Evolutionary conservation across 495 filamentous ascomycete species (phyloP), one percentile per base, ranked within the genome.

Genomic region (Platismatia glauca): DNA sequence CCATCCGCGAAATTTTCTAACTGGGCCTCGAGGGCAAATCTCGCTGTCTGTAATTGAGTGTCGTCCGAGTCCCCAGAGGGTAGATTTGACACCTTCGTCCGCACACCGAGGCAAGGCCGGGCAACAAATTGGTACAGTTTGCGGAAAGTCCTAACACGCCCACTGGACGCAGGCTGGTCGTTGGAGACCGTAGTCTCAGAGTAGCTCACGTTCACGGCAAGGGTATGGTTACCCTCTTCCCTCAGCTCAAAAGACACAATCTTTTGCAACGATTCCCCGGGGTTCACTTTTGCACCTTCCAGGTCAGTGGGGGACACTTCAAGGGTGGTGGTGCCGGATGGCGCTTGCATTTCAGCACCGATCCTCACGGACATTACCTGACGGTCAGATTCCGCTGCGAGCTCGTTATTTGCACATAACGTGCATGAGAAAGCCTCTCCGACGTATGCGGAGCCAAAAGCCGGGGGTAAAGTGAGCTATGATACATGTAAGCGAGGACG

Each of bases 121-220:
- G 91, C 93, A 29, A 92, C 86, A 70, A 98, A 98, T 73, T 97
- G 95, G 72, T 98, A 98, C 64, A 98, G 74, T 73, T 98, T 98
- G 65, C 93, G 78, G 71, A 97, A 98, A 16, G 89, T 96, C 64
- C 95, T 78, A 31, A 87, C 85, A 44, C 90, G 81, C 38, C 86
- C 88, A 59, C 82, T 82, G 59, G 60, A 65, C 50, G 61, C 68
- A 55, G 72, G 75, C 70, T 58, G 71, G 39, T 67, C 76, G 41
- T 65, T 73, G 56, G 50, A 64, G 50, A 80, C 73, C 57, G 72
- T 63, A 15, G 79, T 85, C 70, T 88, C 84, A 38, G 86, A 90
- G 73, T 98, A 98, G 57, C 87, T 91, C 39, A 98, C 86, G 58
- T 90, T 97, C 43, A 97, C 94, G n/a, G 88, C 90, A 7, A 98